Percentiles rank a stretch among this genome's conserved stretches.
Evolutionary conservation across 768 basidiomycete genomes (phyloP).

Genomic region (Phlebiopsis gigantea): DNA sequence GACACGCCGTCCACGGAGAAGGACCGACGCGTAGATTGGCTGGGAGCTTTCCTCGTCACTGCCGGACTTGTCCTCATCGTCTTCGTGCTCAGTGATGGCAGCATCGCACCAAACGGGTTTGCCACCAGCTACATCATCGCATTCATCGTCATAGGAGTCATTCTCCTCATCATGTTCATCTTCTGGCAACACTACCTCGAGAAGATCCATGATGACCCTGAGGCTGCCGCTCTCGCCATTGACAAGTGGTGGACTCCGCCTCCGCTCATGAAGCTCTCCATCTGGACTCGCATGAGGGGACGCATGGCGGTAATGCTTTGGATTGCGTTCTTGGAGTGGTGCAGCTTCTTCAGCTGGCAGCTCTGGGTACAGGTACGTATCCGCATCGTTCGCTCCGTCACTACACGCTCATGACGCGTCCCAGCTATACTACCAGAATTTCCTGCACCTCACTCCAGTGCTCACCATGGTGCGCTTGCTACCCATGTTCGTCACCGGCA

Average conservation of each 20-base stretch:
- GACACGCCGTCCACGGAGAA: constrained; percentile 36
- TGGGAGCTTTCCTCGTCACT: constrained; percentile 65
- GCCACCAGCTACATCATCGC: constrained; percentile 63
- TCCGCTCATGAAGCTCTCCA: constrained; percentile 57
- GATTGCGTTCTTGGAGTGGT: constrained; percentile 64
- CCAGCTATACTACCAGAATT: constrained; percentile 72
- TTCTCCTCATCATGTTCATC: constrained; percentile 52
- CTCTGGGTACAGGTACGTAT: constrained; percentile 42
- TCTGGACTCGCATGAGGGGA: constrained; percentile 62
- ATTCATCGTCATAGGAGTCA: constrained; percentile 55
- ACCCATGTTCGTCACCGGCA: constrained; percentile 66
- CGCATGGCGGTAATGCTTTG: constrained; percentile 54
- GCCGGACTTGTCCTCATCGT: constrained; percentile 63
- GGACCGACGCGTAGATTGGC: constrained; percentile 62
- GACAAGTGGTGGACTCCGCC: constrained; percentile 38
- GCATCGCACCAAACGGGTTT: constrained; percentile 57
- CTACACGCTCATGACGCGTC: neutral
- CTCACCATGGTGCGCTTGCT: constrained; percentile 60
- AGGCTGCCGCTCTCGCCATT: constrained; percentile 2
- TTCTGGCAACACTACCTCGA: constrained; percentile 66
- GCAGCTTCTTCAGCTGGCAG: constrained; percentile 47
- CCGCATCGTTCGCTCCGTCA: neutral
- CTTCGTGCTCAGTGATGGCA: constrained; percentile 69
- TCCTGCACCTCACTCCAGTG: constrained; percentile 46
- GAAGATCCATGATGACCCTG: constrained; percentile 15